These are phyloP conservation scores for Cruciata laevipes DNA, from an alignment of 257 asterid species.

Conservation along the genomic window DNA sequence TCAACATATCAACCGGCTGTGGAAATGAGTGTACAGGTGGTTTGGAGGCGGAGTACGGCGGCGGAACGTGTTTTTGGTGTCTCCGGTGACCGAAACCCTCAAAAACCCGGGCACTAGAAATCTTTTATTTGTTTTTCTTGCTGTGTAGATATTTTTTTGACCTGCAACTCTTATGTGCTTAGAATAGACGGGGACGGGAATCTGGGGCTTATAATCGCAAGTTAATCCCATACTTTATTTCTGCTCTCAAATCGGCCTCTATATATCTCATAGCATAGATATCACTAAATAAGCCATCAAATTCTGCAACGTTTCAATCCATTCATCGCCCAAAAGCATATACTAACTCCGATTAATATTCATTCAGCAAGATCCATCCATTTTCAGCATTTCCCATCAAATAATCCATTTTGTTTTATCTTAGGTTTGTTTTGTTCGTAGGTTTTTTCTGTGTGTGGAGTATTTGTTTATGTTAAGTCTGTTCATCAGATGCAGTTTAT, in stretches of 20 bases:
- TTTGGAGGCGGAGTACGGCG: conserved; percentile 13
- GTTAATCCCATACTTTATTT: neutral
- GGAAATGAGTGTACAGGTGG: conserved; percentile 1
- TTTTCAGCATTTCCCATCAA: neutral
- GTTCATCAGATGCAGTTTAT: neutral
- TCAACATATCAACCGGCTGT: conserved; percentile 12
- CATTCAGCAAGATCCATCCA: neutral
- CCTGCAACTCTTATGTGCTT: neutral
- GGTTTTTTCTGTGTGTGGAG: neutral
- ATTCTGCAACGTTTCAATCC: neutral
- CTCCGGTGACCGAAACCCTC: conserved; percentile 29
- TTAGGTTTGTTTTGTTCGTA: neutral
- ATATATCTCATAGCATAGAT: neutral
- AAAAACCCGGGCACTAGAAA: conserved; percentile 16
- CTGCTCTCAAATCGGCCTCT: neutral
- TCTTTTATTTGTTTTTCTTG: neutral
- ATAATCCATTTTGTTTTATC: neutral
- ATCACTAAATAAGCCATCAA: neutral
- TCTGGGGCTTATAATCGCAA: neutral
- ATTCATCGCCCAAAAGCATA: neutral
- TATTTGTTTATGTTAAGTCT: neutral
- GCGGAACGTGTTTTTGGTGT: conserved; percentile 30
- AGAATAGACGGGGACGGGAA: conserved; percentile 3
- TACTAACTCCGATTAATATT: neutral
- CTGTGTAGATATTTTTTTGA: conserved; percentile 1